phyloP scores from a whole-genome alignment of 2,329 filamentous ascomycete genomes.

The Emericellopsis atlantica region DNA sequence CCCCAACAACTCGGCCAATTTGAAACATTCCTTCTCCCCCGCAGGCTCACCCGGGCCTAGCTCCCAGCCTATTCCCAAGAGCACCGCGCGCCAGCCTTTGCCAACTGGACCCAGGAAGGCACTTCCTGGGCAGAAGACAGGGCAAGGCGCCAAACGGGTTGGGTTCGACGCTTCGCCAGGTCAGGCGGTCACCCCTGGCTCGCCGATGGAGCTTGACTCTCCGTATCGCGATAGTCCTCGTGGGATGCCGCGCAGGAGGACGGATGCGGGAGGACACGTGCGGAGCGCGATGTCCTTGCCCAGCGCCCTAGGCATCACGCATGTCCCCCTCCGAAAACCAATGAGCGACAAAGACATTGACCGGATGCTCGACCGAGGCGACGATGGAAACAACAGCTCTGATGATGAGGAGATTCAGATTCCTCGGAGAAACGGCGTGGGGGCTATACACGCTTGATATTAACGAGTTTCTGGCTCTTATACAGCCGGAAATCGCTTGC shows the following conservation, averaged over 20 bases:
- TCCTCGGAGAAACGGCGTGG: conserved; percentile 11
- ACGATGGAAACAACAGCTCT: conserved; percentile 40
- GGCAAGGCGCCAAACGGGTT: conserved; percentile 27
- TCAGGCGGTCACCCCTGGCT: conserved; percentile 18
- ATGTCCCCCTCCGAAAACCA: conserved; percentile 3
- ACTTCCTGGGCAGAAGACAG: conserved; percentile 33
- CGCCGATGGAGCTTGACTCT: conserved; percentile 34
- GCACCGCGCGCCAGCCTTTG: conserved; percentile 20
- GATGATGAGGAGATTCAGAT: conserved; percentile 46
- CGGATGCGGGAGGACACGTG: conserved; percentile 23
- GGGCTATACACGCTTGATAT: too few species aligned
- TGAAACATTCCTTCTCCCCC: conserved; percentile 41
- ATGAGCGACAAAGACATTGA: conserved; percentile 45
- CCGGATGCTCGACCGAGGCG: conserved; percentile 41
- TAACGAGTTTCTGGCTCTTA: too few species aligned
- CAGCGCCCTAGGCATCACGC: conserved; percentile 29
- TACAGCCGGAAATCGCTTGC: too few species aligned
- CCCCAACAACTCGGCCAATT: conserved; percentile 55
- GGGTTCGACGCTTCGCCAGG: conserved; percentile 34
- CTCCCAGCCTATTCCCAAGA: conserved; percentile 4
- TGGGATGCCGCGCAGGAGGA: conserved; percentile 29
- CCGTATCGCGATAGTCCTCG: conserved; percentile 12
- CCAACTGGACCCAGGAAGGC: conserved; percentile 38
- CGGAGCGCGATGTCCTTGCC: conserved; percentile 33
- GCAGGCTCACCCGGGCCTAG: conserved; percentile 20